Evolutionary conservation across 2,329 filamentous ascomycete species (phyloP).

Genomic region (Pseudocercospora vitis): DNA sequence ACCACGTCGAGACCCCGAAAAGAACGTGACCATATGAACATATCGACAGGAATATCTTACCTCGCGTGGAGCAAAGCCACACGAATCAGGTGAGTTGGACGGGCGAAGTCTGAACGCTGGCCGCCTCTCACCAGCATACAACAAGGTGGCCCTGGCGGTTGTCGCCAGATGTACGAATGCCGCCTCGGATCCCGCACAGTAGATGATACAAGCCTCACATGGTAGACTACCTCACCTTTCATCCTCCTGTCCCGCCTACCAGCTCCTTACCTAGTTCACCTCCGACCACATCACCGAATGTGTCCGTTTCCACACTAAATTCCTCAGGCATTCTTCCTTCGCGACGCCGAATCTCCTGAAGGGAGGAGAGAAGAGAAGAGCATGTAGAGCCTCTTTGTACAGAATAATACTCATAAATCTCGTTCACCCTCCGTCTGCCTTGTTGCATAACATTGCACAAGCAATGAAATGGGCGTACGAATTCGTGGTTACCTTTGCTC

Average conservation of each 20-base stretch:
- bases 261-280: conserved; percentile 27
- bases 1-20: too few relatives aligned
- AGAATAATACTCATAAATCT: too few relatives aligned
- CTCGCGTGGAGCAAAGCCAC: conserved; percentile 7
- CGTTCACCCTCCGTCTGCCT: too few relatives aligned
- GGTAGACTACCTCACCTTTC: conserved; percentile 61
- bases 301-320: conserved; percentile 57
- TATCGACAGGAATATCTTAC: not conserved
- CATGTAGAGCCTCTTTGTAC: too few relatives aligned
- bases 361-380: too few relatives aligned
- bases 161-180: conserved; percentile 36
- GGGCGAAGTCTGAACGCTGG: conserved; percentile 53
- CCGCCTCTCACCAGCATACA: conserved; percentile 44
- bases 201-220: conserved; percentile 56
- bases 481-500: too few relatives aligned
- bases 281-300: conserved; percentile 60
- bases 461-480: too few relatives aligned
- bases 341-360: too few relatives aligned
- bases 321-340: conserved; percentile 55
- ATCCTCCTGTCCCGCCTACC: conserved; percentile 46
- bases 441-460: too few relatives aligned
- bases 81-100: conserved; percentile 40
- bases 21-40: too few relatives aligned
- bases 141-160: conserved; percentile 14
- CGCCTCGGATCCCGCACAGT: conserved; percentile 49